Evolutionary conservation across 257 asterid species (phyloP).

Genomic region (Gardenia jasminoides): DNA sequence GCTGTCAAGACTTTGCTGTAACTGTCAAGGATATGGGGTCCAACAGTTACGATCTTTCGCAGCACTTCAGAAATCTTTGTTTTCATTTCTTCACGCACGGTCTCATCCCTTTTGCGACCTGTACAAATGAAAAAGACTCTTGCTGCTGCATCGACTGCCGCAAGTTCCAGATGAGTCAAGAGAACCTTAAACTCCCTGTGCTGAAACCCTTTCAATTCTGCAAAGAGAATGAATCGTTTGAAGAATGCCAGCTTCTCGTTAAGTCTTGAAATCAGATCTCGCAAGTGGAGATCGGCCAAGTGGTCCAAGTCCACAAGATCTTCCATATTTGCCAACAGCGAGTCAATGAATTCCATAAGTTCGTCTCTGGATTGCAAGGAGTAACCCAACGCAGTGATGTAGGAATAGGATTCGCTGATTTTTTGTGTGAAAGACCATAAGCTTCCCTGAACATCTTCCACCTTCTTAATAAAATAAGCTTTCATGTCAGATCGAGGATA

Average conservation of each 20-base stretch:
- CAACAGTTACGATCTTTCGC: background rate
- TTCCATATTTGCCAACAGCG: background rate
- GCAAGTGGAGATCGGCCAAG: no score
- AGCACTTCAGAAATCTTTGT: background rate
- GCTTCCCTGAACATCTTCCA: background rate
- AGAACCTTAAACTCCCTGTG: background rate
- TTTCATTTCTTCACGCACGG: background rate
- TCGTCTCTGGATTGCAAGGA: background rate
- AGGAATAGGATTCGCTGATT: background rate
- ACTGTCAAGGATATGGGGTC: background rate
- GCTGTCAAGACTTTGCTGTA: background rate
- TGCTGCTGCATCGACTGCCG: background rate
- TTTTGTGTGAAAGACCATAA: background rate
- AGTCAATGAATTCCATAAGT: background rate
- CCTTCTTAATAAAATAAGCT: no score
- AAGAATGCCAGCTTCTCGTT: background rate
- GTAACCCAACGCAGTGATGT: background rate
- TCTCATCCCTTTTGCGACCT: background rate
- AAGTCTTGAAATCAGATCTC: slow-evolving; percentile 1
- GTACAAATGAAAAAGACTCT: background rate
- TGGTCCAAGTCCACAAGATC: background rate
- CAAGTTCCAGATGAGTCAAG: background rate
- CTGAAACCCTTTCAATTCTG: background rate
- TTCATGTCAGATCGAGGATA: background rate
- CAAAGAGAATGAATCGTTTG: background rate